Evolutionary conservation across 441 rosid genomes (phyloP), one percentile per base, ranked within the genome.

Genomic region (Corymbia calophylla): DNA sequence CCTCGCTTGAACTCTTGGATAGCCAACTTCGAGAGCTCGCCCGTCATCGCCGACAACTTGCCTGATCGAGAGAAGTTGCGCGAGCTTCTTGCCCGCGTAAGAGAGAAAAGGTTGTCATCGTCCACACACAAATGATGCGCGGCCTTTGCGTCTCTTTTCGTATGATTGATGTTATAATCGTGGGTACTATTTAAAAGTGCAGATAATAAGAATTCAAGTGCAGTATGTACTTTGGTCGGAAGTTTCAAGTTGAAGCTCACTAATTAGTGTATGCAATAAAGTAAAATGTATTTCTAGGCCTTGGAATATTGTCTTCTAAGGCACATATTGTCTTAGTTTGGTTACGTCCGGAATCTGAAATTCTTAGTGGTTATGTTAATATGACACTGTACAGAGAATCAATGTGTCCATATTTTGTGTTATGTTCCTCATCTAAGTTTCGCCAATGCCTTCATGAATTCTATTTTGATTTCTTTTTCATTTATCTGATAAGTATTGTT

Each of bases 1-100:
- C 94, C 94, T 19, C 82, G 86, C 12, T 54, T 92, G 58, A 31
- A 54, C 54, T 35, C 47, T 8, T 92, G 95, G 94, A 68, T 48
- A 23, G 70, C 44, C 8, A 88, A 82, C 48, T 91, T 93, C 90
- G 86, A 86, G 84, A n/a, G 89, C 70, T 80, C 11, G 4, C 93
- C 93, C 1, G 62, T 86, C 12, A 88, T 92, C 48, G 58, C 58
- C 14, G 90, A 93, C 21, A 92, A 89, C 44, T 88, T 92, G 54
- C 93, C 94, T 8, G 88, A 92, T n/a, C 60, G 18, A 1, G 89
- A 87, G 25, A 27, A 85, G 25, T 3, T 88, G 88, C 54, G 31
- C 2, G 8, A 35, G 16, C 0, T 1, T 0, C 4, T 73, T 13
- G 82, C 29, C 49, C 9, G 29, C 82, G 8, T 73, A 73, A 39